Evolutionary conservation across 1,139 yeast genomes (phyloP).

Genomic region (Hyphopichia khmerensis): DNA sequence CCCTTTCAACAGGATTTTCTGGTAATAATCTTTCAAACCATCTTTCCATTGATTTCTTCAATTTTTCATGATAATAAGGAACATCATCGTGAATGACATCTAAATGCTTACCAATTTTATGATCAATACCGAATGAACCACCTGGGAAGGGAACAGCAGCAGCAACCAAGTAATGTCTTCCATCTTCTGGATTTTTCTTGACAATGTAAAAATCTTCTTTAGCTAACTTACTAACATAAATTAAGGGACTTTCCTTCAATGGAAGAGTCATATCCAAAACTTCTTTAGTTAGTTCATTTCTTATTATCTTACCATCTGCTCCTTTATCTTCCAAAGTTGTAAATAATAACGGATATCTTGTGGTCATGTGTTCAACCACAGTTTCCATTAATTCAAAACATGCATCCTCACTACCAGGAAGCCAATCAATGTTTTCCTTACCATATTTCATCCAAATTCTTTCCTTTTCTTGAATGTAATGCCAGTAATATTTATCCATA

Average conservation of each 20-base stretch:
- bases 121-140: constrained; percentile 62
- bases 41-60: constrained; percentile 71
- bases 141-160: constrained; percentile 83
- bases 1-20: constrained; percentile 65
- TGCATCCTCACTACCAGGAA: constrained; percentile 67
- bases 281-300: constrained; percentile 63
- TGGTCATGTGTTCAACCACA: constrained; percentile 57
- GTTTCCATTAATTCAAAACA: constrained; percentile 62
- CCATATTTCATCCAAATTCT: constrained; percentile 60
- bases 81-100: constrained; percentile 70
- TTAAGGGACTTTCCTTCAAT: constrained; percentile 60
- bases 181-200: constrained; percentile 51
- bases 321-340: constrained; percentile 45
- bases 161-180: constrained; percentile 62
- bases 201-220: constrained; percentile 74
- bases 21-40: constrained; percentile 66
- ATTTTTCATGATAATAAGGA: constrained; percentile 67
- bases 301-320: constrained; percentile 38
- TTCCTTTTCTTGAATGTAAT: constrained; percentile 61
- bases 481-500: constrained; percentile 73
- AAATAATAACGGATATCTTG: constrained; percentile 63
- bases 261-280: constrained; percentile 59
- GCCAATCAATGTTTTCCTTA: constrained; percentile 61
- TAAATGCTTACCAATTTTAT: constrained; percentile 58
- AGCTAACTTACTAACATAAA: constrained; percentile 65